Percentiles rank a stretch among this genome's conserved stretches.
phyloP scores from a whole-genome alignment of 179 eudicot species.

The Beta corolliflora region DNA sequence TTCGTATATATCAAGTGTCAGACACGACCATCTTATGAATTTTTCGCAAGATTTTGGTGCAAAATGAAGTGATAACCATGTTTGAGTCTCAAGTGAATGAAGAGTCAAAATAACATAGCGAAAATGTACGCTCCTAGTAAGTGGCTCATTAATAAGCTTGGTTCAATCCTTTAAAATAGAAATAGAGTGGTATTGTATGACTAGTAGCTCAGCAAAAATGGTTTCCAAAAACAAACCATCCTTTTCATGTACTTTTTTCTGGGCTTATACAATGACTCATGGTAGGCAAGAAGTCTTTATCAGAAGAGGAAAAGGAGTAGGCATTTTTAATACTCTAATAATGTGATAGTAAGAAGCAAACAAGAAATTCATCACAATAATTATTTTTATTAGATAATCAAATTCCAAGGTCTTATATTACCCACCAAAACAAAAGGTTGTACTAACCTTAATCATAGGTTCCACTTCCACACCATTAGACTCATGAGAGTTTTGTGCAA shows the following conservation, averaged over 20 bases:
- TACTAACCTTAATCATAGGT: constrained; percentile 57
- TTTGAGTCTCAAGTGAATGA: too few species aligned
- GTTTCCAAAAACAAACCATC: constrained; percentile 18
- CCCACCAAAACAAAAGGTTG: neutral
- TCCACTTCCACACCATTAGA: constrained; percentile 60
- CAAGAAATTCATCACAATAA: neutral
- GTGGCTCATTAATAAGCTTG: too few species aligned
- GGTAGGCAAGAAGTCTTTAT: constrained; percentile 33
- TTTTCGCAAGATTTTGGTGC: too few species aligned
- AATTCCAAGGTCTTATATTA: neutral
- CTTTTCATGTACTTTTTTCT: constrained; percentile 20
- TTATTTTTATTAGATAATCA: neutral
- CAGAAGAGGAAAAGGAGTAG: constrained; percentile 19
- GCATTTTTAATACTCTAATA: constrained; percentile 19
- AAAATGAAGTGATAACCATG: too few species aligned
- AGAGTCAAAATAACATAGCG: too few species aligned
- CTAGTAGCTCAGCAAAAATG: neutral
- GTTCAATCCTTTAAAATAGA: neutral
- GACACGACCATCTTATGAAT: too few species aligned
- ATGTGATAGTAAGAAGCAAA: neutral
- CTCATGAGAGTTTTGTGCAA: constrained; percentile 55
- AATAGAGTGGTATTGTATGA: neutral
- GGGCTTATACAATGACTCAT: constrained; percentile 20
- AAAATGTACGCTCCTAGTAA: too few species aligned
- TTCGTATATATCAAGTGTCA: too few species aligned